Base-by-base conservation (phyloP, 2,329 filamentous ascomycete genomes). In the Beauveria scarabaeidicola region DNA sequence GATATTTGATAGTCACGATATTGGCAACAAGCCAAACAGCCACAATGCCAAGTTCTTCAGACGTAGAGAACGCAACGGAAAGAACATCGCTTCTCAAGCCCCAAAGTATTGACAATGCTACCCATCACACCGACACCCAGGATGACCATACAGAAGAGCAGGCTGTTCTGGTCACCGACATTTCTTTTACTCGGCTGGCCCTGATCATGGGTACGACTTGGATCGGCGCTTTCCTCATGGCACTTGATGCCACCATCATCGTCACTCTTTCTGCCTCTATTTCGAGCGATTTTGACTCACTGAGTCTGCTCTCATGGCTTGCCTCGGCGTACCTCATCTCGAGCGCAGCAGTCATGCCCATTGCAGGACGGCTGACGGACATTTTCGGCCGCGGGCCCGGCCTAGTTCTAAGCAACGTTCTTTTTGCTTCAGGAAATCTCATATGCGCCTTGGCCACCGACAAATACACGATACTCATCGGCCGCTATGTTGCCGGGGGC, bases 261-360 rank as follows among this genome's bases (percentile, higher is more conserved):
- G 91, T 91, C 10, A 96, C 91, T 0, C 81, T 96, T 1, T 87
- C 89, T 0, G 89, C 83, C 0, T 89, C 91, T 5, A 96, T 96
- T 63, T 89, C 89, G 21, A 89, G 85, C 69, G 87, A 88, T 46
- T 96, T 96, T 73, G 79, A 86, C 61, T 95, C 90, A 1, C 82
- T 96, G 29, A 88, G 85, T 19, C 78, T 94, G 3, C 79, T 96
- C 46, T 92, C 90, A 1, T 96, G 91, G 91, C 84, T 96, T 9
- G 91, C 90, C 0, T 89, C 89, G 0, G 87, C 89, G 19, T 96
- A 96, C 69, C 81, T 96, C 27, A 91, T 96, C 67, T 87, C 90
- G 64, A 95, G 92, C 71, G 88, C 91, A 1, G 90, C 90, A 0
- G 89, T 85, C 66, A 91, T 96, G 70, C 91, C 91, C 11, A 80